phyloP scores from a whole-genome alignment of 2,329 filamentous ascomycete genomes.

The Alternaria alternata region DNA sequence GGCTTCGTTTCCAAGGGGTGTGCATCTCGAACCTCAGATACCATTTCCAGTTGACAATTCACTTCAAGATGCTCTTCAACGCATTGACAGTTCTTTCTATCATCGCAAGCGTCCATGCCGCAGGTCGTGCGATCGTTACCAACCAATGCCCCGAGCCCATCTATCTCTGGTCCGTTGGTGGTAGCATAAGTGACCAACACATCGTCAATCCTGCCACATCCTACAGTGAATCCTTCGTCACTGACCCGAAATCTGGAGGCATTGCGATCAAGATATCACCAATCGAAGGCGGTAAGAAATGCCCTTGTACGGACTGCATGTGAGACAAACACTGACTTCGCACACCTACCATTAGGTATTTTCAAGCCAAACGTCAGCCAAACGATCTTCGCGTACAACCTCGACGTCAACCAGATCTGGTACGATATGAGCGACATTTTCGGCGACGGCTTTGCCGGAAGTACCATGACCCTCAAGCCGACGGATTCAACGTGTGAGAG shows the following conservation, averaged over 20 bases:
- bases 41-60: neutral
- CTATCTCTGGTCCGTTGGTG: constrained; percentile 43
- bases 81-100: constrained; percentile 22
- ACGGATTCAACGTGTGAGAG: constrained; percentile 30
- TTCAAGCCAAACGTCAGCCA: constrained; percentile 41
- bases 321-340: no score
- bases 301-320: no score
- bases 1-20: neutral
- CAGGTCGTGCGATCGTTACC: constrained; percentile 42
- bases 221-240: constrained; percentile 35
- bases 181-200: constrained; percentile 23
- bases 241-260: constrained; percentile 31
- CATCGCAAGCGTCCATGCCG: constrained; percentile 19
- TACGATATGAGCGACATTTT: constrained; percentile 43
- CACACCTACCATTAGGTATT: constrained; percentile 4
- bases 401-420: constrained; percentile 33
- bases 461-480: constrained; percentile 35
- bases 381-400: constrained; percentile 40
- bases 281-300: constrained; percentile 19
- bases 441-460: constrained; percentile 37
- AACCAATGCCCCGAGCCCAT: constrained; percentile 41
- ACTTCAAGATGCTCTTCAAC: constrained; percentile 24
- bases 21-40: neutral
- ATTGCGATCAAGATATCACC: constrained; percentile 36
- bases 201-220: constrained; percentile 32